A percentile compares a stretch with the other conserved stretches of the same genome.
phyloP scores from a whole-genome alignment of 208 protist species.

The Leishmania major region DNA sequence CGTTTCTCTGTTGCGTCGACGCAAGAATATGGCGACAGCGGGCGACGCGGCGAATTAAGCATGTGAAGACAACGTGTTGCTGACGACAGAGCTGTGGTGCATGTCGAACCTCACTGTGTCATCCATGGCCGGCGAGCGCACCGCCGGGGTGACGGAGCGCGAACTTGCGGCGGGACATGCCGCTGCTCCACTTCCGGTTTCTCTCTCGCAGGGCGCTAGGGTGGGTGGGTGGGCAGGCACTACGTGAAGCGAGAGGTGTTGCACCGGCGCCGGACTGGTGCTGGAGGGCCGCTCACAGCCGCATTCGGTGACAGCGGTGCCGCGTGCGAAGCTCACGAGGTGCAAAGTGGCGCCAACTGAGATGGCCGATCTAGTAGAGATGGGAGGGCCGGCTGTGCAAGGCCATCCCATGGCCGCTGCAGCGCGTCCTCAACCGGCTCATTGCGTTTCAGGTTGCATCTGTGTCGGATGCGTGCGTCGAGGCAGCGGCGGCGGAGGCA shows the following conservation, averaged over 20 bases:
- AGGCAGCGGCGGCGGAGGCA: conserved; percentile 19
- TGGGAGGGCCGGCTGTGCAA: conserved; percentile 5
- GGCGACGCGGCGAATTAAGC: background rate
- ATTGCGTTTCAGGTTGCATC: conserved; percentile 38
- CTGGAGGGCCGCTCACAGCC: background rate
- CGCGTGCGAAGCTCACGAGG: background rate
- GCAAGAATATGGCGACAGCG: conserved; percentile 42
- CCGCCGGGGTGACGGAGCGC: conserved; percentile 21
- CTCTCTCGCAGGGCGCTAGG: conserved; percentile 29
- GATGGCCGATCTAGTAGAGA: conserved; percentile 10
- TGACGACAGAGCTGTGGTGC: conserved; percentile 38
- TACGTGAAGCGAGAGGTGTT: conserved; percentile 14
- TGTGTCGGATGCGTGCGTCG: conserved; percentile 47
- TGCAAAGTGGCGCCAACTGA: background rate
- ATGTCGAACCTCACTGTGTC: conserved; percentile 35
- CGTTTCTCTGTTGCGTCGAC: conserved; percentile 50
- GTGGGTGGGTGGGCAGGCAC: background rate
- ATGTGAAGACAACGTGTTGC: conserved; percentile 11
- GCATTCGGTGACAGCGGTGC: background rate
- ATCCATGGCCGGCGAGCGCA: conserved; percentile 18
- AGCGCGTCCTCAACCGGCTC: conserved; percentile 52
- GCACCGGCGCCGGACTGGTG: conserved; percentile 9
- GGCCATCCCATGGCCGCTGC: conserved; percentile 47
- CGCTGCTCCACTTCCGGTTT: conserved; percentile 59
- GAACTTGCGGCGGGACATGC: conserved; percentile 56